These are phyloP conservation scores for Dendrobium chrysotoxum DNA, from an alignment of 106 monocot species.

Conservation along the genomic window DNA sequence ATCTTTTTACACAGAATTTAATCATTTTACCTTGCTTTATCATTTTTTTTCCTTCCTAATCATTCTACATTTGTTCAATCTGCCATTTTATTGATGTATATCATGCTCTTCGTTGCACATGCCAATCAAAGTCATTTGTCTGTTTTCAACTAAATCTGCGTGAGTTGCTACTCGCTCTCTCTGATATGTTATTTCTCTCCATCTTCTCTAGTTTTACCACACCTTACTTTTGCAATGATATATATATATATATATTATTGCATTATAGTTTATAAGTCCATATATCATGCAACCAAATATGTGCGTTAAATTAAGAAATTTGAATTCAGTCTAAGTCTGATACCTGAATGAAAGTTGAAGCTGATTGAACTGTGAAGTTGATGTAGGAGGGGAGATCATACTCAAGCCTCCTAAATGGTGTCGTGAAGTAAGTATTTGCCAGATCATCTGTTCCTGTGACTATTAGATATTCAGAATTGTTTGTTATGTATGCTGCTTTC, in stretches of 20 bases:
- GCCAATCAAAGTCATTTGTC: too few relatives aligned
- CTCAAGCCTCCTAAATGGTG: constrained; percentile 24
- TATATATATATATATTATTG: neutral
- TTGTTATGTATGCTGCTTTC: constrained; percentile 23
- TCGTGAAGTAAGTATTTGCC: constrained; percentile 57
- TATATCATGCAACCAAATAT: neutral
- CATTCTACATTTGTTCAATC: too few relatives aligned
- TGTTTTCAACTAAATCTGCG: too few relatives aligned
- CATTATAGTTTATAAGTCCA: neutral
- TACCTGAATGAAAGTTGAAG: constrained; percentile 45
- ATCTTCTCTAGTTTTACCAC: too few relatives aligned
- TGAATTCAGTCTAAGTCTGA: neutral
- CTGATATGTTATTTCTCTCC: too few relatives aligned
- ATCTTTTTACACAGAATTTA: too few relatives aligned
- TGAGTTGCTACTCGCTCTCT: too few relatives aligned
- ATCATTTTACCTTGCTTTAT: too few relatives aligned
- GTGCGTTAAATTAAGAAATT: neutral
- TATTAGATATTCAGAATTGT: constrained; percentile 19
- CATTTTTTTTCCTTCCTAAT: too few relatives aligned
- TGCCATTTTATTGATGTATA: too few relatives aligned
- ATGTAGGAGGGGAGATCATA: constrained; percentile 47
- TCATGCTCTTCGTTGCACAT: too few relatives aligned
- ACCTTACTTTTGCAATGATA: neutral
- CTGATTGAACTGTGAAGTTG: constrained; percentile 24
- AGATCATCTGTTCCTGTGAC: constrained; percentile 57